Percentiles rank a stretch among this genome's conserved stretches.
Evolutionary conservation across 169 alveolate species (phyloP).

Genomic region (Plasmodium inui): DNA sequence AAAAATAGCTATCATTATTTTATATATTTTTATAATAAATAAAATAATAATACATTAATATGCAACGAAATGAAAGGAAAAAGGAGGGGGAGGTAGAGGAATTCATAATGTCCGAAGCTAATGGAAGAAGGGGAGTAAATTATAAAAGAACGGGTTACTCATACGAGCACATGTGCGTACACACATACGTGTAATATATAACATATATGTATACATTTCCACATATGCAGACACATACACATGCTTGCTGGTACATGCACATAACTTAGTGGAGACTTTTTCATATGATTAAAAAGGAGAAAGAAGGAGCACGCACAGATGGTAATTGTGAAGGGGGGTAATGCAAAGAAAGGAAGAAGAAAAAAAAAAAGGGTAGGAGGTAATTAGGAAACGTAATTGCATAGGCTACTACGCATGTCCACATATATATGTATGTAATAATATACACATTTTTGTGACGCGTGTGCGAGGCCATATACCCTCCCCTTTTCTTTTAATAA

Average conservation of each 20-base stretch:
- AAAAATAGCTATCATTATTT: neutral
- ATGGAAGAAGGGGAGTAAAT: neutral
- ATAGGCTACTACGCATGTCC: neutral
- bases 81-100: neutral
- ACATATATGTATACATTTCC: slow-evolving; percentile 5
- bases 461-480: neutral
- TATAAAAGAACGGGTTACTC: neutral
- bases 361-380: neutral
- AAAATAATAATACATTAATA: slow-evolving; percentile 1
- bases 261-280: neutral
- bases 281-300: neutral
- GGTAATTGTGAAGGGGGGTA: neutral
- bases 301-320: neutral
- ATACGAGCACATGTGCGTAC: neutral
- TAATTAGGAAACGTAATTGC: neutral
- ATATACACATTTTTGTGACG: neutral
- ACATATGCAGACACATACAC: slow-evolving; percentile 9
- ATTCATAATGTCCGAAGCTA: neutral
- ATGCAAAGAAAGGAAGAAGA: neutral
- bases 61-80: neutral
- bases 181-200: neutral
- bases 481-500: neutral
- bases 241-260: neutral
- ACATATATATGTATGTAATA: neutral
- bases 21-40: slow-evolving; percentile 2